Conservation (phyloP, 1,284 basidiomycete species). For the Mrakiaceae sp. region DNA sequence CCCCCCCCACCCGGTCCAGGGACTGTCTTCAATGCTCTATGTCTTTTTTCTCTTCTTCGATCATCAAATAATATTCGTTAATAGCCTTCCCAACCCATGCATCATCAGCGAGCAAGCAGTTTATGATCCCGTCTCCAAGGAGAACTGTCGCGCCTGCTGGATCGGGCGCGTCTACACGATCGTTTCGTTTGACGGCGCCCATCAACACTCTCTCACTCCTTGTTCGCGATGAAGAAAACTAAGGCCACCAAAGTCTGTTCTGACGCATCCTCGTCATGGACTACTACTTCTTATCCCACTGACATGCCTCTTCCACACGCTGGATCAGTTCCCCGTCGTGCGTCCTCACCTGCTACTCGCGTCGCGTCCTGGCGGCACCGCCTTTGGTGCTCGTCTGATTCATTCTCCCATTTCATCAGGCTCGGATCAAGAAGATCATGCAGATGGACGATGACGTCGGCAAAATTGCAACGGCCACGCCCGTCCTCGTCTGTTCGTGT, state of each 20-base stretch:
- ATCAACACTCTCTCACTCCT: not conserved
- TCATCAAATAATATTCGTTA: no score
- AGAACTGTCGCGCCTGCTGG: no score
- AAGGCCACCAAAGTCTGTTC: conserved; percentile 12
- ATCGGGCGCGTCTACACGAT: no score
- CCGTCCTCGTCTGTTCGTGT: conserved; percentile 87
- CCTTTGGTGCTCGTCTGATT: not conserved
- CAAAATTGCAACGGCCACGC: conserved; percentile 94
- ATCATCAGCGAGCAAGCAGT: no score
- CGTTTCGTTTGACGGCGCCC: no score
- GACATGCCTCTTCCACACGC: not conserved
- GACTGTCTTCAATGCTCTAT: no score
- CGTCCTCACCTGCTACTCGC: not conserved
- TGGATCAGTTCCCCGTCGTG: conserved; percentile 14
- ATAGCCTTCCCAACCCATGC: no score
- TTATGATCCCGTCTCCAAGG: no score
- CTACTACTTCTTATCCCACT: not conserved
- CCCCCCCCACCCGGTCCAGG: no score
- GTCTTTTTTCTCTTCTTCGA: no score
- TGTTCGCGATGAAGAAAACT: conserved; percentile 12
- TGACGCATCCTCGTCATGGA: not conserved
- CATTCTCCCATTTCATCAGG: conserved; percentile 40
- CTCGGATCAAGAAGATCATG: conserved; percentile 99
- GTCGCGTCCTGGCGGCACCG: not conserved
- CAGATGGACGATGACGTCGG: conserved; percentile 99